Percentiles rank a stretch among this genome's conserved stretches.
These are phyloP conservation scores for Mucor irregularis DNA, from an alignment of 371 early-diverging fungal genomes.

Conservation along the genomic window DNA sequence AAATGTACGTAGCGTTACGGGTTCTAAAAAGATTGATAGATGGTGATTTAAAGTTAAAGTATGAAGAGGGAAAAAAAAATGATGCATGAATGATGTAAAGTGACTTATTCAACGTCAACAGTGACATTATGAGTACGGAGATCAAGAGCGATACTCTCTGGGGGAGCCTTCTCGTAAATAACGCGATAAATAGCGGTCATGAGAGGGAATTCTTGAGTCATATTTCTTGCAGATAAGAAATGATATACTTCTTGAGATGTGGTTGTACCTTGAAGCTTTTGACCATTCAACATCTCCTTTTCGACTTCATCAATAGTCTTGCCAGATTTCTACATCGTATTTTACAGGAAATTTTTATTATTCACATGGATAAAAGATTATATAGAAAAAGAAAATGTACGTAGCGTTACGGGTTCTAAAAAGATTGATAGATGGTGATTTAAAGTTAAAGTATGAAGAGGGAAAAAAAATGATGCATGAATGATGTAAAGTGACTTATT, in stretches of 20 bases:
- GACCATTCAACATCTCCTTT: slow-evolving; percentile 91
- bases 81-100: background rate
- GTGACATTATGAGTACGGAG: slow-evolving; percentile 12
- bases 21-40: no score
- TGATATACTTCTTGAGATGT: slow-evolving; percentile 88
- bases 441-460: background rate
- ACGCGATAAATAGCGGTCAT: slow-evolving; percentile 87
- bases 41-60: no score
- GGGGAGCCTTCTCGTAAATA: slow-evolving; percentile 69
- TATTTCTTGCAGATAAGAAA: slow-evolving; percentile 66
- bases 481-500: background rate
- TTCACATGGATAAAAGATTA: no score
- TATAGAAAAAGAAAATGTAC: no score
- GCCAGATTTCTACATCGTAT: no score
- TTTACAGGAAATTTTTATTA: no score
- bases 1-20: no score
- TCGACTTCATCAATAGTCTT: slow-evolving; percentile 91
- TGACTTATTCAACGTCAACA: slow-evolving; percentile 1
- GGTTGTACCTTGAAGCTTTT: slow-evolving; percentile 97
- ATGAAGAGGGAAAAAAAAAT: background rate
- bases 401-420: no score
- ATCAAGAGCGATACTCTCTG: slow-evolving; percentile 33
- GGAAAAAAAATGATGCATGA: no score
- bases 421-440: no score
- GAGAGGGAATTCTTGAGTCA: slow-evolving; percentile 76